A percentile compares a stretch with the other conserved stretches of the same genome.
Conservation (phyloP, 2,329 filamentous ascomycete genomes). For the Gnomoniopsis smithogilvyi region DNA sequence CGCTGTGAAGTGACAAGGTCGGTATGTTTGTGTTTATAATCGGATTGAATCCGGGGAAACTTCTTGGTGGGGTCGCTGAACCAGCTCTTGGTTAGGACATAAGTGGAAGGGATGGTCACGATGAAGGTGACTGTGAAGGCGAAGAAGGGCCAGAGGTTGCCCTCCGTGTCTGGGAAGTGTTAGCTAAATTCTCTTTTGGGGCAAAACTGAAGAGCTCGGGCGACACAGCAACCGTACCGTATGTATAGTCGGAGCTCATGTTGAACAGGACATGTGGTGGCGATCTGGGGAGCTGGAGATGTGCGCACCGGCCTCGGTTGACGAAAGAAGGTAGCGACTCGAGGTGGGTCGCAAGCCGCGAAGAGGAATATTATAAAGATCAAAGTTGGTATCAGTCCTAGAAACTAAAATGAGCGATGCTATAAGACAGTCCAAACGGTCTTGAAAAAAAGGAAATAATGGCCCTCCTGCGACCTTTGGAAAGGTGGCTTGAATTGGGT, state of each 20-base stretch:
- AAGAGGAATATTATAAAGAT: not conserved
- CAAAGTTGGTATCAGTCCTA: not conserved
- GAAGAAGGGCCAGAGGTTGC: slow-evolving; percentile 99
- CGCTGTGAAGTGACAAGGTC: slow-evolving; percentile 80
- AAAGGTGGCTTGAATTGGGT: not conserved
- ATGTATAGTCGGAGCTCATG: slow-evolving; percentile 95
- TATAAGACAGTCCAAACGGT: not conserved
- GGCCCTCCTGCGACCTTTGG: slow-evolving; percentile 4
- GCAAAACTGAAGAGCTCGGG: not conserved
- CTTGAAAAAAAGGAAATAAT: not conserved
- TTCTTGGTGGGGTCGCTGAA: slow-evolving; percentile 69
- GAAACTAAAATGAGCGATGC: not conserved
- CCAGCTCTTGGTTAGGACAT: slow-evolving; percentile 77
- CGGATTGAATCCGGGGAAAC: slow-evolving; percentile 76
- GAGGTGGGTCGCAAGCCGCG: not conserved
- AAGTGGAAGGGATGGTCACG: slow-evolving; percentile 86
- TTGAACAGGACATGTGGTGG: slow-evolving; percentile 37
- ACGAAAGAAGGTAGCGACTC: not conserved
- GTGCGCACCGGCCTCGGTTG: not conserved
- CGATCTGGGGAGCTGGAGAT: not conserved
- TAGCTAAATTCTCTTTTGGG: not conserved
- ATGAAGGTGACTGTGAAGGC: slow-evolving; percentile 86
- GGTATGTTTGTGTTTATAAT: slow-evolving; percentile 78
- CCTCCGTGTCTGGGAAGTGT: slow-evolving; percentile 68
- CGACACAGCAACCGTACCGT: slow-evolving; percentile 36